Evolutionary conservation across 768 basidiomycete genomes (phyloP).

Genomic region (Termitomyces heimii): DNA sequence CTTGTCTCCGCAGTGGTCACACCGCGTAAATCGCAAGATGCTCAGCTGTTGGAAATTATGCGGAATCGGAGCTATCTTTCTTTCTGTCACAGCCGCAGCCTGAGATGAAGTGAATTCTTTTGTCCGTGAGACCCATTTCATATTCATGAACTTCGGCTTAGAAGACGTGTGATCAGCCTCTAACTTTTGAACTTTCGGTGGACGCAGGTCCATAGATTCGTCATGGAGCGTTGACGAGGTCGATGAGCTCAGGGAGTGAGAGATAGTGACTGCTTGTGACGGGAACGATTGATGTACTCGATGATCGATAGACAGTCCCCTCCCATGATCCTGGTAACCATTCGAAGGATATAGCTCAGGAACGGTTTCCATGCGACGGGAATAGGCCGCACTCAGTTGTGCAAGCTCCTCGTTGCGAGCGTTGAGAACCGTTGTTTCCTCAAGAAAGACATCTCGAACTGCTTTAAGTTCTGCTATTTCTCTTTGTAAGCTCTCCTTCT

Average conservation of each 20-base stretch:
- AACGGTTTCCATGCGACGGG: conserved; percentile 65
- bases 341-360: conserved; percentile 28
- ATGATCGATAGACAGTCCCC: conserved; percentile 22
- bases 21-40: conserved; percentile 82
- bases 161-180: conserved; percentile 47
- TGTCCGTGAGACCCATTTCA: conserved; percentile 60
- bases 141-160: conserved; percentile 57
- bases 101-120: conserved; percentile 36
- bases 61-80: conserved; percentile 40
- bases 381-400: conserved; percentile 78
- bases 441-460: conserved; percentile 79
- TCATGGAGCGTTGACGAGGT: conserved; percentile 47
- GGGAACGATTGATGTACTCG: conserved; percentile 21
- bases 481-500: conserved; percentile 71
- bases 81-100: conserved; percentile 19
- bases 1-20: conserved; percentile 96
- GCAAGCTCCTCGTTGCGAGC: conserved; percentile 91
- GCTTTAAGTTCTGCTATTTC: conserved; percentile 87
- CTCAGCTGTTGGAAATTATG: conserved; percentile 90
- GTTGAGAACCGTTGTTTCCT: conserved; percentile 88
- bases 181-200: conserved; percentile 32
- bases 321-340: conserved; percentile 15
- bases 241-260: conserved; percentile 37
- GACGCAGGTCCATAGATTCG: conserved; percentile 33
- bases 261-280: conserved; percentile 19